A percentile compares a stretch with the other conserved stretches of the same genome.
Conservation (phyloP, 306 rosid species). For the Lagenaria siceraria region DNA sequence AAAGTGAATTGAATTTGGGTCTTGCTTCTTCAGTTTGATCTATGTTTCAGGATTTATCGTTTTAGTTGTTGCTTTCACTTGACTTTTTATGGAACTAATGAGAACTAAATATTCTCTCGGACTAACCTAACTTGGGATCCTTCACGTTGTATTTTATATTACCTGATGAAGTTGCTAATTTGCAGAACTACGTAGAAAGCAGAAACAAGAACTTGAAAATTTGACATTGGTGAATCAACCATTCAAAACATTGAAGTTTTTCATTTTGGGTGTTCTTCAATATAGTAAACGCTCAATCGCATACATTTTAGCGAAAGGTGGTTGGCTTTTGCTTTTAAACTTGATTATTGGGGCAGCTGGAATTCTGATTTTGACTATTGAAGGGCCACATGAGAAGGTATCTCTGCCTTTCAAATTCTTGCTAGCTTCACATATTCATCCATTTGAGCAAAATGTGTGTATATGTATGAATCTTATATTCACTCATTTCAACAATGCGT, state of each 20-base stretch:
- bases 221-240: slow-evolving; percentile 74
- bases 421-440: slow-evolving; percentile 7
- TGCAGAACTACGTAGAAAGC: slow-evolving; percentile 46
- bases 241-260: slow-evolving; percentile 67
- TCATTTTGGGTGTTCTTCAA: slow-evolving; percentile 54
- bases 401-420: not conserved
- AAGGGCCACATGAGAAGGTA: slow-evolving; percentile 77
- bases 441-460: not conserved
- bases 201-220: slow-evolving; percentile 59
- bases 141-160: not conserved
- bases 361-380: slow-evolving; percentile 49
- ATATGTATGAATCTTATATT: slow-evolving; percentile 1
- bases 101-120: not conserved
- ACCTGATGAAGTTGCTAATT: not conserved
- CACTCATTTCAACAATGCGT: not conserved
- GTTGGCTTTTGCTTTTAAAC: slow-evolving; percentile 78
- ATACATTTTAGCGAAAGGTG: slow-evolving; percentile 65
- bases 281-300: slow-evolving; percentile 36
- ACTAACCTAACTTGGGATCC: not conserved
- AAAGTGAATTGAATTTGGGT: not conserved
- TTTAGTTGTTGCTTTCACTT: not conserved
- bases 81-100: not conserved
- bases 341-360: slow-evolving; percentile 33
- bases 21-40: not conserved
- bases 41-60: not conserved